Evolutionary conservation across 805 yeast species (phyloP), one percentile per base, ranked within the genome.

Genomic region (Candida oleophila): DNA sequence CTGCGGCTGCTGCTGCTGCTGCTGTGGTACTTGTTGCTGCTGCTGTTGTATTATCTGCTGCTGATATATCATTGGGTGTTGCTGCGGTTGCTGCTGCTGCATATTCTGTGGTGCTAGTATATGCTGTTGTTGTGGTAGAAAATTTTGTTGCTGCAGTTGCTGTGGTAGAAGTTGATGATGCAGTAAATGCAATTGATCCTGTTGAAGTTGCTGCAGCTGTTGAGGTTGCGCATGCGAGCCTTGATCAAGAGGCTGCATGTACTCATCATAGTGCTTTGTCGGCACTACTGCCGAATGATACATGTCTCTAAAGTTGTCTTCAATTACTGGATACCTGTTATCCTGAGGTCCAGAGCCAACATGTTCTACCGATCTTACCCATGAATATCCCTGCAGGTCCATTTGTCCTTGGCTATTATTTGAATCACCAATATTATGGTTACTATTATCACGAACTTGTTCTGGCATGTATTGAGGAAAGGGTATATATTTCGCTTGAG

Each of bases 61-160:
- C 11, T 25, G 30, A 11, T 25, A 25, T 5, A 25, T 5, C 30
- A 25, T 25, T 25, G 5, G 30, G 9, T 25, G 30, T 11, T 25
- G 30, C 11, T 25, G 30, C 30, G 30, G 11, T 7, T 25, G 30
- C 30, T 25, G 30, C 11, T 25, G 30, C 11, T 25, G 30, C 5
- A 11, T 5, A 11, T 25, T 25, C 11, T 25, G 30, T 5, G 30
- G 30, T 25, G 30, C 30, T 25, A 25, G 30, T 25, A 25, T 7
- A 25, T 25, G 30, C 30, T 25, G 30, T 11, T 25, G 30, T 11
- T 7, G 30, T 25, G n/a, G n/a, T n/a, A n/a, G n/a, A n/a, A n/a
- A n/a, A n/a, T n/a, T n/a, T n/a, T 16, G 39, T 16, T 36, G 39
- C 39, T 36, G 39, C 39, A 8, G 39, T 19, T 36, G 20, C 39